Conservation (phyloP, 305 asterid genomes). For the Stenogyne calaminthoides region DNA sequence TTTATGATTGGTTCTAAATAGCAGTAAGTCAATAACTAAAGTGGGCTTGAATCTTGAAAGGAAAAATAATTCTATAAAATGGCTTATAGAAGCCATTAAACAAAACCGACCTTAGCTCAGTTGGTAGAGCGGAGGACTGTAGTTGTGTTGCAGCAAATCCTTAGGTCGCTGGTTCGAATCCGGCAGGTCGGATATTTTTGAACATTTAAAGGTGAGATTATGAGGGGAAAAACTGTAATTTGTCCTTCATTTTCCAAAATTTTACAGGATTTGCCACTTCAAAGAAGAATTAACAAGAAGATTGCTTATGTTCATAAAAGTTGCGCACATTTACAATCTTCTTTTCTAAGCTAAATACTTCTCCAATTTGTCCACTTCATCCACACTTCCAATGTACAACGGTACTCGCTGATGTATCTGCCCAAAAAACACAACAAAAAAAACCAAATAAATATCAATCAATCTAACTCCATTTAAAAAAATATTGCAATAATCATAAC, state of each 20-base stretch:
- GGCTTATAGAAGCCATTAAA: too few species aligned
- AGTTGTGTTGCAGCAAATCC: slow-evolving; percentile 57
- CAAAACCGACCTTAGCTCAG: slow-evolving; percentile 97
- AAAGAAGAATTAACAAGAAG: slow-evolving; percentile 21
- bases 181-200: slow-evolving; percentile 99
- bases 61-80: too few species aligned
- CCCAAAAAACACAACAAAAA: too few species aligned
- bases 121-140: slow-evolving; percentile 99
- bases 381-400: slow-evolving; percentile 81
- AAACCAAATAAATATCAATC: not conserved
- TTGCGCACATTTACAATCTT: slow-evolving; percentile 23
- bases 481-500: not conserved
- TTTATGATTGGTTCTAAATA: too few species aligned
- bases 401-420: slow-evolving; percentile 92
- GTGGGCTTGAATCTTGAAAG: too few species aligned
- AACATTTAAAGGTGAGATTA: too few species aligned
- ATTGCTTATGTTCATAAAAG: too few species aligned
- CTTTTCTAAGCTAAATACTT: slow-evolving; percentile 66
- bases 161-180: slow-evolving; percentile 98
- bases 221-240: too few species aligned
- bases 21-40: too few species aligned
- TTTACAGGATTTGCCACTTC: slow-evolving; percentile 20
- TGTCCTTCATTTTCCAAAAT: slow-evolving; percentile 20
- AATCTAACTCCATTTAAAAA: not conserved
- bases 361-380: slow-evolving; percentile 89